Base-by-base conservation (phyloP, 257 asterid species). In the Mentha longifolia region DNA sequence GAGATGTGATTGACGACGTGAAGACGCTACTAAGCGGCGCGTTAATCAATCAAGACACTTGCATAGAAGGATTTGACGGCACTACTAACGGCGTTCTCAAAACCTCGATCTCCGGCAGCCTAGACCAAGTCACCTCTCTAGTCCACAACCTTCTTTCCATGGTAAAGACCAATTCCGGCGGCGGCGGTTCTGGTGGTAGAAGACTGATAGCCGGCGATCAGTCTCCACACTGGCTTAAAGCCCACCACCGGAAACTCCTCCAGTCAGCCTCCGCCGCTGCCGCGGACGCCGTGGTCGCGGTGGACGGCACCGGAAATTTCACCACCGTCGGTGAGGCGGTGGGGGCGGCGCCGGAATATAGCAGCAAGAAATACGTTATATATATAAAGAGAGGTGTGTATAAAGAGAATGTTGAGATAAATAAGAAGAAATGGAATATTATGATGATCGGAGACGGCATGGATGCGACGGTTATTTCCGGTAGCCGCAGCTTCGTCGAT, bases 401-500 rank as follows among this genome's bases (percentile, higher is more conserved):
- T 31, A 76, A 63, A 10, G 92, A 86, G 71, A 73, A 86, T 22
- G 83, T 86, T 1, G 83, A 81, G 61, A 84, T 86, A 9, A 46
- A 50, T 1, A 84, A 82, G 74, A 78, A 80, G 71, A 86, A 86
- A 72, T 59, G 79, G 85, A 83, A 81, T 25, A 78, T 86, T 58
- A 75, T 84, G 85, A 76, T 86, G 87, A 78, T 86, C 3, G 92
- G 92, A 35, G 92, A 86, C 19, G 92, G 89, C 52, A 70, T 77
- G 15, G 79, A 78, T 35, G 84, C 55, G 15, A 84, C 92, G 0
- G 63, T 86, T 49, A 76, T 86, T 50, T 54, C 87, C 2, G 89
- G 89, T 13, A 61, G 66, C 37, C 80, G 82, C 49, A 86, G 30
- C 67, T 61, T 43, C 8, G 54, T 46, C 0, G 86, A 77, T 70